Evolutionary conservation across 345 rosid species (phyloP), one percentile per base, ranked within the genome.

Genomic region (Eucalyptus regnans): DNA sequence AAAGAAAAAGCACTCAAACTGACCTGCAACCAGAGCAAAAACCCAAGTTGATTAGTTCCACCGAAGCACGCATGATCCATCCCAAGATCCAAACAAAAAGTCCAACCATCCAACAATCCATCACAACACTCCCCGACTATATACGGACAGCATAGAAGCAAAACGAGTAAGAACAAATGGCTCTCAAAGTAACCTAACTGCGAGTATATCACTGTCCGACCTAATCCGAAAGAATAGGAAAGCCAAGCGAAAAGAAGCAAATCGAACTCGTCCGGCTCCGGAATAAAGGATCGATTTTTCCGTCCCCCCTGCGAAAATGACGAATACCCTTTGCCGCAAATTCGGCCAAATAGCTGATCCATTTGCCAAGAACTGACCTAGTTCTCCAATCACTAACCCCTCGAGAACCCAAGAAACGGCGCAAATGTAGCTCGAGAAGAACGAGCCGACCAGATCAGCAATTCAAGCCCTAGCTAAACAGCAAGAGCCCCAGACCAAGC

Each of bases 1-100:
- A 93, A 93, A 1, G 94, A 93, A 86, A 92, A 93, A n/a, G 94
- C 94, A 89, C 95, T 91, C 91, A 90, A 86, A 80, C 91, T 96
- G 90, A 94, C 98, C 96, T 96, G 91, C 86, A 84, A 50, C 54
- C 58, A 10, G 5, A 62, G 16, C 46, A 37, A 37, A 88, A 58
- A 15, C 33, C 25, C 41, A 27, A 22, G 20, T 16, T 41, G 12
- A 86, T 66, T n/a, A 66, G 48, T 41, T 41, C 84, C 44, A 3
- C 84, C 16, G 27, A 76, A 76, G 84, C 84, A 76, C 84, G 33
- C 48, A 20, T 7, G 41, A 54, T 54, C 20, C 87, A 86, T 86
- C 87, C 49, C 50, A 41, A 20, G 87, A 86, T 86, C 49, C 27
- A 51, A 33, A 33, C 87, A 86, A 54, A 13, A 31, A 43, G 87